A percentile compares a stretch with the other conserved stretches of the same genome.
phyloP scores from a whole-genome alignment of 805 yeast genomes.

The Sporopachydermia lactativora region DNA sequence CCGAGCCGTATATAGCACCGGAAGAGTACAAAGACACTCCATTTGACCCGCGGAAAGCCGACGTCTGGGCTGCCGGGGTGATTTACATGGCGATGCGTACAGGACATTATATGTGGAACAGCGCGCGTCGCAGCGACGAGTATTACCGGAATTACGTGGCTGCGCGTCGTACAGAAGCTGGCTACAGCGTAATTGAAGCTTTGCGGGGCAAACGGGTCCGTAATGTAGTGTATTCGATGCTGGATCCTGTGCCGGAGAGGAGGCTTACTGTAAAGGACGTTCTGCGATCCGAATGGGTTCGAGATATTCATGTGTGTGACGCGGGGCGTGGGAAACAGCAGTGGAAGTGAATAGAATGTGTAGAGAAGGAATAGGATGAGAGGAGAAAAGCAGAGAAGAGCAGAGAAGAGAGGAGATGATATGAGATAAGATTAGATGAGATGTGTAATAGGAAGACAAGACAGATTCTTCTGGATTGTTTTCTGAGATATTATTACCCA shows the following conservation, averaged over 20 bases:
- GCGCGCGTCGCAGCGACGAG: slow-evolving; percentile 63
- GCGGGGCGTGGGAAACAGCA: slow-evolving; percentile 38
- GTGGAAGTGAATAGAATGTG: no score
- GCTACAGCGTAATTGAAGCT: slow-evolving; percentile 83
- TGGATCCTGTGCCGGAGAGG: slow-evolving; percentile 83
- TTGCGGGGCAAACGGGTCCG: slow-evolving; percentile 80
- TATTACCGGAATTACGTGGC: slow-evolving; percentile 60
- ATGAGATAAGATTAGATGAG: no score
- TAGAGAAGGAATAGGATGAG: no score
- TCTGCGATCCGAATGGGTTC: slow-evolving; percentile 88
- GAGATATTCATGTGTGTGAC: slow-evolving; percentile 71
- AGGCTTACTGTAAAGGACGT: slow-evolving; percentile 82
- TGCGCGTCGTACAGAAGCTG: slow-evolving; percentile 69
- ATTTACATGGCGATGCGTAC: slow-evolving; percentile 72
- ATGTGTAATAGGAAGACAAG: no score
- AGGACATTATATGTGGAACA: slow-evolving; percentile 85
- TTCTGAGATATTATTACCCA: no score
- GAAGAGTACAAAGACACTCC: slow-evolving; percentile 51
- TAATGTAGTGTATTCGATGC: slow-evolving; percentile 82
- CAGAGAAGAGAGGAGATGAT: no score
- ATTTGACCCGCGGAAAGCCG: slow-evolving; percentile 70
- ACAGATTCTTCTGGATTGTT: no score
- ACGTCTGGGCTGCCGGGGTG: slow-evolving; percentile 82
- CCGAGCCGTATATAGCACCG: slow-evolving; percentile 84
- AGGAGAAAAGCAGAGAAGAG: no score